Conservation (phyloP, 345 rosid species). For the Mercurialis annua region DNA sequence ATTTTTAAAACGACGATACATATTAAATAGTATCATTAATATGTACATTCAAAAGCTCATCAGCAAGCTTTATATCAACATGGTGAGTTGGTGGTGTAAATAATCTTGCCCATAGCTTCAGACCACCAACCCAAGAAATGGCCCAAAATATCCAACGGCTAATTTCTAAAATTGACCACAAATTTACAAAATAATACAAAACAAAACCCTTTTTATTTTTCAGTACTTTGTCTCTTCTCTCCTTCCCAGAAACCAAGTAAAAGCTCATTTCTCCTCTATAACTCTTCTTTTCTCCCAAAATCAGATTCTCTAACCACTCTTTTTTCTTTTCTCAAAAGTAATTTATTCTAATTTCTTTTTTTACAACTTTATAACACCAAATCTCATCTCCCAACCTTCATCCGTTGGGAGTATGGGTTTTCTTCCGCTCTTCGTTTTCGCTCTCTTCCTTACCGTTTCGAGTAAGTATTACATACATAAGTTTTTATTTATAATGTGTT, state of each 20-base stretch:
- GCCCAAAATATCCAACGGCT: constrained; percentile 3
- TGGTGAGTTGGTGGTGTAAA: no score
- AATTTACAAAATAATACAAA: no score
- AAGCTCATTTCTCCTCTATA: neutral
- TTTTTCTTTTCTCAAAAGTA: neutral
- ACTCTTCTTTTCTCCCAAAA: neutral
- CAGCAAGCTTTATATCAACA: no score
- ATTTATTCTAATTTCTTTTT: no score
- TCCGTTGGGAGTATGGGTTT: neutral
- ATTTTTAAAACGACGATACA: no score
- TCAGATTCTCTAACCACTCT: neutral
- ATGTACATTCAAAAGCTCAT: no score
- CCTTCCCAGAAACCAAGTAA: constrained; percentile 18
- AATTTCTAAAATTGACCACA: neutral
- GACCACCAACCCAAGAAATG: neutral
- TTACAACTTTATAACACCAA: no score
- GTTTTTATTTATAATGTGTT: neutral
- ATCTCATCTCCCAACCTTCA: no score
- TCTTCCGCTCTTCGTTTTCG: constrained; percentile 11
- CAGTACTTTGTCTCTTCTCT: neutral
- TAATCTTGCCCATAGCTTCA: no score
- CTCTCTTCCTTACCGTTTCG: constrained; percentile 8
- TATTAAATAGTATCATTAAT: no score
- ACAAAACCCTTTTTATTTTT: neutral
- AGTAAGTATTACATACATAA: neutral